Percentiles rank a stretch among this genome's conserved stretches.
Conservation (phyloP, 2,329 filamentous ascomycete species). For the Podosphaera fusca region DNA sequence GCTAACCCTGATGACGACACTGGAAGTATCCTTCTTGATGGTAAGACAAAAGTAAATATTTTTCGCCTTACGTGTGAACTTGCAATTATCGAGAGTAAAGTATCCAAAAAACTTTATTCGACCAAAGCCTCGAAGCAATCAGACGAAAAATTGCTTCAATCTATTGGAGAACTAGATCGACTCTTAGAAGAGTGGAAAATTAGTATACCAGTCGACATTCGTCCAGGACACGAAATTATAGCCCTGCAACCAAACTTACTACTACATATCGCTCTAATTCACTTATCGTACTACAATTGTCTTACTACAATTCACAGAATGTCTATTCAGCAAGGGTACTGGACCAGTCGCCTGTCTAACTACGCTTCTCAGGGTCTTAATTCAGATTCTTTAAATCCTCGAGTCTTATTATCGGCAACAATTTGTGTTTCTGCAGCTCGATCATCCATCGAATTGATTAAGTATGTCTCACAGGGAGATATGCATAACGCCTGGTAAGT, state of each 20-base stretch:
- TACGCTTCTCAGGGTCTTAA: conserved; percentile 91
- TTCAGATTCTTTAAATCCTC: conserved; percentile 68
- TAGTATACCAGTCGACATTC: conserved; percentile 77
- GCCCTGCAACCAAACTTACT: conserved; percentile 83
- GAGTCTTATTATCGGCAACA: conserved; percentile 82
- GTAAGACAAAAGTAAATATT: conserved; percentile 80
- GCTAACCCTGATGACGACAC: conserved; percentile 80
- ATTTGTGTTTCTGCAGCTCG: conserved; percentile 82
- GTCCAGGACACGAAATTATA: conserved; percentile 93
- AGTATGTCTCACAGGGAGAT: conserved; percentile 90
- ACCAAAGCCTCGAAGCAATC: conserved; percentile 80
- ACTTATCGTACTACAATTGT: conserved; percentile 96
- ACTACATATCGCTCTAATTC: conserved; percentile 76
- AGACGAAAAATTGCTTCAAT: conserved; percentile 79
- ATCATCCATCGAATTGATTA: conserved; percentile 79
- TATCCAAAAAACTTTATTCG: conserved; percentile 83
- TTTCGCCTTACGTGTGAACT: conserved; percentile 88
- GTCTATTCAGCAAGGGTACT: conserved; percentile 94
- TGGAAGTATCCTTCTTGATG: conserved; percentile 78
- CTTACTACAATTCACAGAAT: conserved; percentile 94
- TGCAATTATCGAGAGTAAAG: conserved; percentile 72
- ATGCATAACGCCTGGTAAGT: conserved; percentile 82
- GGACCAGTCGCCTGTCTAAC: conserved; percentile 85
- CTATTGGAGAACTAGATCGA: conserved; percentile 81
- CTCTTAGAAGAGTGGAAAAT: conserved; percentile 93